Percentiles rank a stretch among this genome's conserved stretches.
Evolutionary conservation across 768 basidiomycete species (phyloP).

Genomic region (Mycena polygramma): DNA sequence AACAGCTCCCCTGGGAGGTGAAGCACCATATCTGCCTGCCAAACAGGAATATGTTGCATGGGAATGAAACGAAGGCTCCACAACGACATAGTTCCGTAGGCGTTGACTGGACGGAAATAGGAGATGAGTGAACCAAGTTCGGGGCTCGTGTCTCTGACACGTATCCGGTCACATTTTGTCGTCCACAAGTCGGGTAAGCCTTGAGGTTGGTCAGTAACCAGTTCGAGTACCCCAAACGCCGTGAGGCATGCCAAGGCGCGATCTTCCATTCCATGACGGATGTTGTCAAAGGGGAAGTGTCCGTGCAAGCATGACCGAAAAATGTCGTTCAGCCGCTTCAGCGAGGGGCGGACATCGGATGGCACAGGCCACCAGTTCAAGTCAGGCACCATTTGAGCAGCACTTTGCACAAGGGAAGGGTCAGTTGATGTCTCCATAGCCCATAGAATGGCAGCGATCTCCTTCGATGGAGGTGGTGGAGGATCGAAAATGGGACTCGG

Average conservation of each 20-base stretch:
- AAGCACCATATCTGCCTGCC: not conserved
- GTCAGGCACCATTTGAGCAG: not conserved
- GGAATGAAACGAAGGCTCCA: too few species aligned
- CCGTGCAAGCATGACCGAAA: not conserved
- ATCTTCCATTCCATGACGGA: not conserved
- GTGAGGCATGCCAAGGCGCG: not conserved
- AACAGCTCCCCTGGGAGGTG: not conserved
- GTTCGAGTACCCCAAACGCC: not conserved
- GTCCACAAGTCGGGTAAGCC: not conserved
- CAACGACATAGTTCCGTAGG: too few species aligned
- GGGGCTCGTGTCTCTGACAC: not conserved
- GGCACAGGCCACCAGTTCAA: not conserved
- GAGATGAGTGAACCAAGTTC: too few species aligned
- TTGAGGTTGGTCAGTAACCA: not conserved
- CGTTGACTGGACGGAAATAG: too few species aligned
- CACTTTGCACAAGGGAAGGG: not conserved
- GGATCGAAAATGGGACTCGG: not conserved
- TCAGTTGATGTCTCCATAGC: constrained; percentile 5
- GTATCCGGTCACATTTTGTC: not conserved
- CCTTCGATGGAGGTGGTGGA: not conserved
- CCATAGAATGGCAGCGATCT: not conserved
- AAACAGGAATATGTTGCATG: too few species aligned
- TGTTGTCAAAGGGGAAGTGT: too few species aligned
- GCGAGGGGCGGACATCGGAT: not conserved
- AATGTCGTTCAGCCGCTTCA: not conserved